phyloP scores from a whole-genome alignment of 2,329 filamentous ascomycete species.

The Aspergillus phoenicis region DNA sequence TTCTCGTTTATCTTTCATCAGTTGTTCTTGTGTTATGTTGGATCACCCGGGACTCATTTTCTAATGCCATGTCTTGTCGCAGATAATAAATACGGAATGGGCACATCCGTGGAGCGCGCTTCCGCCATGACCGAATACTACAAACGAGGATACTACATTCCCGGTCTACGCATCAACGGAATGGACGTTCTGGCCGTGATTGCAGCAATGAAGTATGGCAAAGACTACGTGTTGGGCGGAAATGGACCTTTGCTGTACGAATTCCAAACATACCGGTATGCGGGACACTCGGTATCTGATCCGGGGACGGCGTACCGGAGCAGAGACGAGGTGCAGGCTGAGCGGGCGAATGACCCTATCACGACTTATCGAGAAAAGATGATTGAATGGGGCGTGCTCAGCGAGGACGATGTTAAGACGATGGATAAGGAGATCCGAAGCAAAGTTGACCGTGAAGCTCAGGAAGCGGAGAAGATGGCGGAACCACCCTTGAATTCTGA shows the following conservation, averaged over 20 bases:
- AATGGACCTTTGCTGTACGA: slow-evolving; percentile 93
- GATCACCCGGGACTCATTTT: too few species aligned
- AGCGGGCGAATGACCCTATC: slow-evolving; percentile 90
- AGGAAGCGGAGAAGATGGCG: slow-evolving; percentile 82
- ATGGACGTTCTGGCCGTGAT: slow-evolving; percentile 98
- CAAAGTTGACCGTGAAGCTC: slow-evolving; percentile 83
- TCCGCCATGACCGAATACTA: slow-evolving; percentile 97
- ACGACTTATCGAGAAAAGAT: slow-evolving; percentile 94
- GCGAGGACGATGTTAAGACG: slow-evolving; percentile 88
- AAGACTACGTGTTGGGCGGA: slow-evolving; percentile 75
- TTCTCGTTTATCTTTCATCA: too few species aligned
- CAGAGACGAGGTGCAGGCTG: slow-evolving; percentile 96
- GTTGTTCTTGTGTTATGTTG: too few species aligned
- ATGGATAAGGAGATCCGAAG: slow-evolving; percentile 88
- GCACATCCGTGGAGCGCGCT: slow-evolving; percentile 86
- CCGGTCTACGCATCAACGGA: slow-evolving; percentile 95
- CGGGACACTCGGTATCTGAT: slow-evolving; percentile 98
- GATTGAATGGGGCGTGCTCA: slow-evolving; percentile 83
- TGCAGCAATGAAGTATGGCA: slow-evolving; percentile 87
- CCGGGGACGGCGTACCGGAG: slow-evolving; percentile 97
- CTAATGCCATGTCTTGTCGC: slow-evolving; percentile 46
- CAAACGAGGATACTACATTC: slow-evolving; percentile 98
- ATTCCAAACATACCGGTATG: slow-evolving; percentile 97
- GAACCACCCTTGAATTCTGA: slow-evolving; percentile 73
- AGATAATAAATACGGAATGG: slow-evolving; percentile 99